phyloP scores from a whole-genome alignment of 139 green algal species.

The Deuterostichococcus epilithicus region DNA sequence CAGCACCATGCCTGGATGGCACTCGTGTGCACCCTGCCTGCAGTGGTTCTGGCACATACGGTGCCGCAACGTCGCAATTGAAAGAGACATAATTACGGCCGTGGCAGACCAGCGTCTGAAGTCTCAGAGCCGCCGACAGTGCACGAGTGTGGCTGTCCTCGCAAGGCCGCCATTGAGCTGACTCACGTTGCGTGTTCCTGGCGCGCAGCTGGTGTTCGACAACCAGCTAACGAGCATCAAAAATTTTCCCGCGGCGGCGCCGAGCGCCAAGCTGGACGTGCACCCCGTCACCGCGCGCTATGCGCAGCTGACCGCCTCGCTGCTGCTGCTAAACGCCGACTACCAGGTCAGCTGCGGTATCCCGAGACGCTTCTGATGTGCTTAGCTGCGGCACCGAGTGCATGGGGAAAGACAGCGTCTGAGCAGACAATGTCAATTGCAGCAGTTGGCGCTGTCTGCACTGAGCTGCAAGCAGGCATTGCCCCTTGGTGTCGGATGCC shows the following conservation, averaged over 20 bases:
- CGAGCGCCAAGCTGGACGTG: slow-evolving; percentile 8
- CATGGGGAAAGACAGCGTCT: background rate
- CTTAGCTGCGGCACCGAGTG: too few relatives aligned
- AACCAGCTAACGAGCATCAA: slow-evolving; percentile 63
- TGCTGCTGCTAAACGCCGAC: slow-evolving; percentile 78
- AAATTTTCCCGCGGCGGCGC: background rate
- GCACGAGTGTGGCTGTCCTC: too few relatives aligned
- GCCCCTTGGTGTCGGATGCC: too few relatives aligned
- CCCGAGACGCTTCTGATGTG: background rate
- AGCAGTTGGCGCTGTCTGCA: too few relatives aligned
- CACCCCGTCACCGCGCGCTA: slow-evolving; percentile 50
- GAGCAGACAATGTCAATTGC: background rate
- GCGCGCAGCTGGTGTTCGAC: slow-evolving; percentile 70
- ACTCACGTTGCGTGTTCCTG: background rate
- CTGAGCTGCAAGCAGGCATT: too few relatives aligned
- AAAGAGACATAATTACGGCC: too few relatives aligned
- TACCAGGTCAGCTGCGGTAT: slow-evolving; percentile 39
- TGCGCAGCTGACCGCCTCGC: slow-evolving; percentile 71
- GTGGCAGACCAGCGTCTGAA: too few relatives aligned
- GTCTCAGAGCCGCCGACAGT: too few relatives aligned
- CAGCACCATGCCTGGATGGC: too few relatives aligned
- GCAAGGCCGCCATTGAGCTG: background rate
- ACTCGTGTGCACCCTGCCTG: too few relatives aligned
- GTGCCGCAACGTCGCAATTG: too few relatives aligned
- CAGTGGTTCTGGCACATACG: too few relatives aligned